Percentiles rank a stretch among this genome's conserved stretches.
These are phyloP conservation scores for Pisolithus marmoratus DNA, from an alignment of 768 basidiomycete species.

Conservation along the genomic window DNA sequence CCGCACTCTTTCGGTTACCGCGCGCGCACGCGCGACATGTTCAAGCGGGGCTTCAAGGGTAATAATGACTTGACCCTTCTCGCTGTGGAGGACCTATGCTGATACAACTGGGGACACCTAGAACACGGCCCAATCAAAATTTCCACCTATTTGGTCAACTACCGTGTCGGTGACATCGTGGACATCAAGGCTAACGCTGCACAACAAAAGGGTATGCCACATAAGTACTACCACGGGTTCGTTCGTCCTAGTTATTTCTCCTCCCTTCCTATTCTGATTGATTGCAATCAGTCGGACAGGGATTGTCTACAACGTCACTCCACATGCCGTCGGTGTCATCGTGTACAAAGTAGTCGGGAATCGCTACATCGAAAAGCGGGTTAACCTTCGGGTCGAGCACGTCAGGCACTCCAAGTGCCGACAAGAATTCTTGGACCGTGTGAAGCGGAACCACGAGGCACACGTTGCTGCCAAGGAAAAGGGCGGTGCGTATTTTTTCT, in stretches of 20 bases:
- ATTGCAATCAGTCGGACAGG: constrained; percentile 75
- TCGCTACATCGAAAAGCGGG: constrained; percentile 98
- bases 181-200: constrained; percentile 99
- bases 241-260: constrained; percentile 27
- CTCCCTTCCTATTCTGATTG: no score
- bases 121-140: constrained; percentile 87
- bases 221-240: constrained; percentile 97
- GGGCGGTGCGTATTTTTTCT: constrained; percentile 58
- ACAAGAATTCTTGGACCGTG: constrained; percentile 94
- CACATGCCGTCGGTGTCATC: constrained; percentile 91
- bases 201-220: constrained; percentile 99
- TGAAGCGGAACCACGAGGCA: constrained; percentile 83
- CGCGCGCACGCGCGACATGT: constrained; percentile 99
- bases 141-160: constrained; percentile 91
- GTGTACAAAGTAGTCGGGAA: constrained; percentile 98
- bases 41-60: constrained; percentile 99
- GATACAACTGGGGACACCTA: constrained; percentile 26
- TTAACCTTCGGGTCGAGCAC: constrained; percentile 97
- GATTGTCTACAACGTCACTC: constrained; percentile 97
- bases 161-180: constrained; percentile 95
- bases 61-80: constrained; percentile 35
- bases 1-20: constrained; percentile 99
- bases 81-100: constrained; percentile 4
- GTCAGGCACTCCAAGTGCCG: constrained; percentile 95
- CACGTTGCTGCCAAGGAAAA: constrained; percentile 84